phyloP scores from a whole-genome alignment of 164 flowering plant species.

The Berberis thunbergii region DNA sequence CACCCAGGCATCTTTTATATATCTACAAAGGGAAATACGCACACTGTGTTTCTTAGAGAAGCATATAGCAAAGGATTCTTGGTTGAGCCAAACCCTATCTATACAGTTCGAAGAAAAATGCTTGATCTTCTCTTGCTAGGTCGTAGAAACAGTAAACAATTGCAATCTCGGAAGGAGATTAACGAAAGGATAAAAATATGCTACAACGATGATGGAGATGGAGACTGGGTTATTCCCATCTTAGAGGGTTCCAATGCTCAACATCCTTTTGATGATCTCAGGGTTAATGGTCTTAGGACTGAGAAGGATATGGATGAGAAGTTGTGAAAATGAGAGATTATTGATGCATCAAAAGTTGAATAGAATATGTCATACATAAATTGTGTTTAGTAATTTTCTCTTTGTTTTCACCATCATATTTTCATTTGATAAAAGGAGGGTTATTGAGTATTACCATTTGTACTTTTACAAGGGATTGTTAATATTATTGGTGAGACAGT shows the following conservation, averaged over 20 bases:
- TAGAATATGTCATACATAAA: too few relatives aligned
- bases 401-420: too few relatives aligned
- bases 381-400: too few relatives aligned
- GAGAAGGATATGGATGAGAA: too few relatives aligned
- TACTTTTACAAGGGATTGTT: too few relatives aligned
- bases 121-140: constrained; percentile 61
- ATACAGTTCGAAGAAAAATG: constrained; percentile 66
- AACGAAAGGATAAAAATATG: constrained; percentile 10
- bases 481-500: too few relatives aligned
- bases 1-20: constrained; percentile 90
- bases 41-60: constrained; percentile 73
- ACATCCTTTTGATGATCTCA: background rate
- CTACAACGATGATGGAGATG: constrained; percentile 17
- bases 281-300: too few relatives aligned
- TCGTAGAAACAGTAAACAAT: constrained; percentile 31
- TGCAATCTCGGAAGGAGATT: constrained; percentile 19
- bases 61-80: constrained; percentile 60
- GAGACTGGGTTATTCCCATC: constrained; percentile 51
- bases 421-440: too few relatives aligned
- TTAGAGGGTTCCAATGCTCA: constrained; percentile 25
- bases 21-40: constrained; percentile 58
- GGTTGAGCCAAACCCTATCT: constrained; percentile 49
- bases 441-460: too few relatives aligned
- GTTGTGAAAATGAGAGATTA: too few relatives aligned
- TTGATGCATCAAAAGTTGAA: too few relatives aligned